Conservation (phyloP, 2,329 filamentous ascomycete species). For the Dactylellina haptotyla region DNA sequence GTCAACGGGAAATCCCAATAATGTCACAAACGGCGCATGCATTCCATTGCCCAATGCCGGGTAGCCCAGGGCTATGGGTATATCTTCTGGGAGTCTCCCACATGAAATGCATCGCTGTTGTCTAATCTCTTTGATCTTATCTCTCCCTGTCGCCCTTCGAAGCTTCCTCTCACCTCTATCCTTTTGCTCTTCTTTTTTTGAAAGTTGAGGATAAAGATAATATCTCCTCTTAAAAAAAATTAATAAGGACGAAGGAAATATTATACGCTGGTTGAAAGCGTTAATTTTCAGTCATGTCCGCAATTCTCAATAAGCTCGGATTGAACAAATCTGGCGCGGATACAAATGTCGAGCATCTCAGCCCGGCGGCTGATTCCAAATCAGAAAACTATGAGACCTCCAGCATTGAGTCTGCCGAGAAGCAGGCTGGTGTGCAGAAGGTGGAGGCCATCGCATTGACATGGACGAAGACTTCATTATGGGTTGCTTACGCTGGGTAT, state of each 20-base stretch:
- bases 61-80: constrained; percentile 27
- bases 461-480: constrained; percentile 65
- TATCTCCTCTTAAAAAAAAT: constrained; percentile 4
- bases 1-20: constrained; percentile 1
- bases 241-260: background rate
- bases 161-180: background rate
- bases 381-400: constrained; percentile 23
- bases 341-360: background rate
- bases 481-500: constrained; percentile 64
- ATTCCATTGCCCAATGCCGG: constrained; percentile 1
- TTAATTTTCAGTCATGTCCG: constrained; percentile 19
- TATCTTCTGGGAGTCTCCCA: constrained; percentile 45
- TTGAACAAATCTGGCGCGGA: constrained; percentile 14
- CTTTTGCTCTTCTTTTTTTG: background rate
- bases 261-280: background rate
- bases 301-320: constrained; percentile 17
- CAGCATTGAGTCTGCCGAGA: constrained; percentile 44
- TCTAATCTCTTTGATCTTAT: constrained; percentile 53
- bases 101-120: background rate
- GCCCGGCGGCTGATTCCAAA: constrained; percentile 4
- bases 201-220: constrained; percentile 5
- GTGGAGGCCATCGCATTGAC: constrained; percentile 65
- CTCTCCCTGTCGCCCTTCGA: constrained; percentile 13
- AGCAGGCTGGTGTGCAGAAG: constrained; percentile 65
- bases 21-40: constrained; percentile 30